Evolutionary conservation across 1,139 yeast genomes (phyloP).

Genomic region (Diutina neorugosa): DNA sequence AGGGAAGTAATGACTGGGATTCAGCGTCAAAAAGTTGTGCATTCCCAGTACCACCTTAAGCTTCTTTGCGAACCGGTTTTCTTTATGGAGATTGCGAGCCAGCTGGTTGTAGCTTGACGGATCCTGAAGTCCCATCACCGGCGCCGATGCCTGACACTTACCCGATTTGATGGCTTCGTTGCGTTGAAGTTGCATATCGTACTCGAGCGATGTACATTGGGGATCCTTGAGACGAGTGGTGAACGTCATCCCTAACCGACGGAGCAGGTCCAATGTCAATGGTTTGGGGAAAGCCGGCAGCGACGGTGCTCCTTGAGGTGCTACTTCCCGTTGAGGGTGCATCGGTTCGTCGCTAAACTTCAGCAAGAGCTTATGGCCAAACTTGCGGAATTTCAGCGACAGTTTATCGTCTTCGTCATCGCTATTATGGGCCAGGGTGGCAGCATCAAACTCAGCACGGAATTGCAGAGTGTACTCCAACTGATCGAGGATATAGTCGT

Average conservation of each 20-base stretch:
- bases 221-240: background rate
- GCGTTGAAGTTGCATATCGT: background rate
- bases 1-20: slow-evolving; percentile 44
- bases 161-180: background rate
- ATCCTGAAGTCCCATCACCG: background rate
- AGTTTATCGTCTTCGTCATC: background rate
- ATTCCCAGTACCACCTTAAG: background rate
- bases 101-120: background rate
- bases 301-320: background rate
- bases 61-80: background rate
- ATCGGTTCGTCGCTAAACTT: background rate
- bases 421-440: background rate
- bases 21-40: slow-evolving; percentile 7
- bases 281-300: background rate
- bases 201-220: background rate
- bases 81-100: background rate
- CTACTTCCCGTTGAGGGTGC: too few species aligned
- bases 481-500: background rate
- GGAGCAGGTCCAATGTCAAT: background rate
- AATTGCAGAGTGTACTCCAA: background rate
- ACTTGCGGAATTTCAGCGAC: background rate
- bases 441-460: background rate
- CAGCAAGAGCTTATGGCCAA: background rate
- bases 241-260: background rate
- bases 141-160: background rate